These are phyloP conservation scores for Boletellus ananas DNA, from an alignment of 768 basidiomycete species.

Conservation along the genomic window DNA sequence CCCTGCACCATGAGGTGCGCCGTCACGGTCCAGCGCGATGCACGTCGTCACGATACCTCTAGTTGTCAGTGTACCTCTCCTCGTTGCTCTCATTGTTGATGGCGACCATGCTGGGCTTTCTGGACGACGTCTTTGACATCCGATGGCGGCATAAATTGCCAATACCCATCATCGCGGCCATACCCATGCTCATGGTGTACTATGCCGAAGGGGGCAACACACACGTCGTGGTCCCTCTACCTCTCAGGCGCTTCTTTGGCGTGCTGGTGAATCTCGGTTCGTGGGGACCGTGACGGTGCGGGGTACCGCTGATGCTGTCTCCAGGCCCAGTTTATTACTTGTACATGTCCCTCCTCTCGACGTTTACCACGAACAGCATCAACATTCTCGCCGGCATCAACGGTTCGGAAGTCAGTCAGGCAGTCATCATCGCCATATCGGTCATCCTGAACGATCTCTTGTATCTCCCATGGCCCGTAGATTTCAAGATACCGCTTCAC, in stretches of 20 bases:
- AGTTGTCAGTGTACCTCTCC: constrained; percentile 92
- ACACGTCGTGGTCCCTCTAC: constrained; percentile 88
- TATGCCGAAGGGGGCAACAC: constrained; percentile 94
- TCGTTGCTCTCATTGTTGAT: constrained; percentile 88
- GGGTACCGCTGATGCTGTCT: constrained; percentile 4
- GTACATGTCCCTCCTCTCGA: constrained; percentile 95
- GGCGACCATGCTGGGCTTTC: constrained; percentile 90
- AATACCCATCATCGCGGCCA: constrained; percentile 92
- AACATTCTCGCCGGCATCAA: constrained; percentile 99
- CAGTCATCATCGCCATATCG: constrained; percentile 86
- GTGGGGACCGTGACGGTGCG: constrained; percentile 31
- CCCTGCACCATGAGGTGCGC: constrained; percentile 72
- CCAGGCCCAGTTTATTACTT: constrained; percentile 91
- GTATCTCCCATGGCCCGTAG: constrained; percentile 86
- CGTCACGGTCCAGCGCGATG: not conserved
- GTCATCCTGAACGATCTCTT: constrained; percentile 90
- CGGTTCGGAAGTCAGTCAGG: constrained; percentile 92
- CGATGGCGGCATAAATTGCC: constrained; percentile 98
- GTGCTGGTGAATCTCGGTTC: constrained; percentile 84
- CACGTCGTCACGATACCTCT: not conserved
- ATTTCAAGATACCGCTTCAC: constrained; percentile 68
- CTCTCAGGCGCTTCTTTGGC: constrained; percentile 67
- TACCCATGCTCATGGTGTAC: constrained; percentile 94
- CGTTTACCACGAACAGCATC: constrained; percentile 96
- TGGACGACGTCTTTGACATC: constrained; percentile 98